Conservation (phyloP, 139 green algal genomes). For the Astrephomene gubernaculifera region DNA sequence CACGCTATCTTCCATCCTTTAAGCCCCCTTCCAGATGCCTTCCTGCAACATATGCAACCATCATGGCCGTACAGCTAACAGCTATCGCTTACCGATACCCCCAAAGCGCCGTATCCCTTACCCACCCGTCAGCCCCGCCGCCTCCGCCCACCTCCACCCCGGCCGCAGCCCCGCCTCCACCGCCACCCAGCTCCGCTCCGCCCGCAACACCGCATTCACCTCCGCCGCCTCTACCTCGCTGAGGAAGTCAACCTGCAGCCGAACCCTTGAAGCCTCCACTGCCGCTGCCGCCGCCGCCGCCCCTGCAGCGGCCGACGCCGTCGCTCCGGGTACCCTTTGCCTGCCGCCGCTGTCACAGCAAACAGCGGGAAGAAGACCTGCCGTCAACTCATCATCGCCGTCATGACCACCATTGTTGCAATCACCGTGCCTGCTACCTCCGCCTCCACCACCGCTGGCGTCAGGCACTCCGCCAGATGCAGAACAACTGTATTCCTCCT, state of each 20-base stretch:
- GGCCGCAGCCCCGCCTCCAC: conserved; percentile 8
- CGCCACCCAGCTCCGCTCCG: background rate
- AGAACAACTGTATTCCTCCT: background rate
- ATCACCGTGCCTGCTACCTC: background rate
- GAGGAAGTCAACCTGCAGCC: background rate
- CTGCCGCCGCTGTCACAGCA: background rate
- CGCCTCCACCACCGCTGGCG: background rate
- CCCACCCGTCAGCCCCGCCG: background rate
- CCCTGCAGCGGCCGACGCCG: background rate
- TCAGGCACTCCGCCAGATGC: background rate
- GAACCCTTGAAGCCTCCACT: background rate
- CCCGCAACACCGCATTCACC: conserved; percentile 1
- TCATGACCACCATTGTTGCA: background rate
- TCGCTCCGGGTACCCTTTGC: background rate
- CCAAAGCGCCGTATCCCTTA: background rate
- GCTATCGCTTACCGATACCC: background rate
- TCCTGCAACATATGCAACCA: background rate
- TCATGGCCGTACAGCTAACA: background rate
- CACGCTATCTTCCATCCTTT: background rate
- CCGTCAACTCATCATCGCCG: too few species aligned
- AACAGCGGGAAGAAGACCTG: too few species aligned
- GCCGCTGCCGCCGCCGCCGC: background rate
- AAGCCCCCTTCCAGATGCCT: background rate
- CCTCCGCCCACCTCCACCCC: conserved; percentile 14
- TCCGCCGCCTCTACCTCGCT: background rate